These are phyloP conservation scores for Pleoardoris graminearum DNA, from an alignment of 2,329 filamentous ascomycete species.

Conservation along the genomic window DNA sequence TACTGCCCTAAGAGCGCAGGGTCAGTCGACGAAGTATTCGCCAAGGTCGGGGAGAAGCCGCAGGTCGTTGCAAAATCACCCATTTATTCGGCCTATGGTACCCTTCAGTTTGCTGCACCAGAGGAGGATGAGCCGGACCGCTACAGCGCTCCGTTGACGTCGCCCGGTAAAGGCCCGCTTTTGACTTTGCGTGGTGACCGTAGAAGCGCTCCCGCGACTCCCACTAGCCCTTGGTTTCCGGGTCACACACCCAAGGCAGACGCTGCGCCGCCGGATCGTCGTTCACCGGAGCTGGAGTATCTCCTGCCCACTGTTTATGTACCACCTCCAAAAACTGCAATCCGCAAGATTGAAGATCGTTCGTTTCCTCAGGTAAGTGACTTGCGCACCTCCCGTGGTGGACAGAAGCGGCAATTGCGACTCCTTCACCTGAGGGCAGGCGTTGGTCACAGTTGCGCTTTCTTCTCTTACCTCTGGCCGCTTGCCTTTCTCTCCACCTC, in stretches of 20 bases:
- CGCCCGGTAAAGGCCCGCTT: conserved; percentile 5
- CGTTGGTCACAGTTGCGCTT: conserved; percentile 4
- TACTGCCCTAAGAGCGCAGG: conserved; percentile 20
- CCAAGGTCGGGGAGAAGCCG: conserved; percentile 35
- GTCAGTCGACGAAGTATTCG: too few relatives aligned
- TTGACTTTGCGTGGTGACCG: conserved; percentile 15
- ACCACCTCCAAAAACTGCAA: conserved; percentile 31
- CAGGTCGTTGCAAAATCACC: conserved; percentile 30
- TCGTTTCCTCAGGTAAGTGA: conserved; percentile 41
- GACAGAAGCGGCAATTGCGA: not conserved
- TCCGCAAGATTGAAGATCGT: conserved; percentile 22
- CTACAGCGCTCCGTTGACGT: conserved; percentile 16
- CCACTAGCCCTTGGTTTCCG: conserved; percentile 8
- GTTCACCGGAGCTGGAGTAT: conserved; percentile 8
- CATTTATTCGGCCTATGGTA: conserved; percentile 22
- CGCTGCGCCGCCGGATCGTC: not conserved
- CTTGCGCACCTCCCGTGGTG: conserved; percentile 15
- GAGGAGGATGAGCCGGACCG: conserved; percentile 11
- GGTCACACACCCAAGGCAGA: not conserved
- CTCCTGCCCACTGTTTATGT: conserved; percentile 38
- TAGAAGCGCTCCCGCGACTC: conserved; percentile 14
- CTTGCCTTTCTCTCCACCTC: not conserved
- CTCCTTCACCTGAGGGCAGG: not conserved
- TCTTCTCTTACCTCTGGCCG: not conserved
- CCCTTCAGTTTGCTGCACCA: conserved; percentile 10